These are phyloP conservation scores for Alternaria ethzedia DNA, from an alignment of 2,329 filamentous ascomycete genomes.

Conservation along the genomic window DNA sequence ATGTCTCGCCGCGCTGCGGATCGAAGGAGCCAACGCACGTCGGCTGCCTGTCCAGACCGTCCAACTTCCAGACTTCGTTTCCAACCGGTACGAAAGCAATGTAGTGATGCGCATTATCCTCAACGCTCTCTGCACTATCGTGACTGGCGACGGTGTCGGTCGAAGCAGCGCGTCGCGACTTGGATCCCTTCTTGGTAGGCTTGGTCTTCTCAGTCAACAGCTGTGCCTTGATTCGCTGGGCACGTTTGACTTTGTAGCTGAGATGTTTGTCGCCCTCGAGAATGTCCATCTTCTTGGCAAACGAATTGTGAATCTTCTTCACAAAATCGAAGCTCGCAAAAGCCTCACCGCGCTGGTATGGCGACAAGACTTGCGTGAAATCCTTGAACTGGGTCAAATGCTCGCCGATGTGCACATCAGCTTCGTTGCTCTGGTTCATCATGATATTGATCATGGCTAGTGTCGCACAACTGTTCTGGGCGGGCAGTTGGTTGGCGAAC, in stretches of 20 bases:
- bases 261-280: slow-evolving; percentile 79
- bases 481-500: slow-evolving; percentile 86
- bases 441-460: slow-evolving; percentile 91
- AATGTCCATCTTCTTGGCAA: slow-evolving; percentile 66
- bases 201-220: slow-evolving; percentile 11
- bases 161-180: slow-evolving; percentile 45
- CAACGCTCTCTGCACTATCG: slow-evolving; percentile 54
- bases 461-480: slow-evolving; percentile 83
- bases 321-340: slow-evolving; percentile 79
- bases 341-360: slow-evolving; percentile 75
- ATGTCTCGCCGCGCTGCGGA: slow-evolving; percentile 55
- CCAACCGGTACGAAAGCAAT: slow-evolving; percentile 82
- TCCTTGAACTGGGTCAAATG: slow-evolving; percentile 75
- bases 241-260: slow-evolving; percentile 60
- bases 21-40: slow-evolving; percentile 61
- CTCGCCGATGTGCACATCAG: slow-evolving; percentile 68
- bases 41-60: slow-evolving; percentile 79
- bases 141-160: slow-evolving; percentile 36
- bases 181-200: slow-evolving; percentile 49
- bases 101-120: slow-evolving; percentile 80
- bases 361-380: slow-evolving; percentile 70
- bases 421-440: slow-evolving; percentile 71
- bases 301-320: slow-evolving; percentile 85
- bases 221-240: slow-evolving; percentile 27
- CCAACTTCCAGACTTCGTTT: slow-evolving; percentile 84